Evolutionary conservation across 805 yeast genomes (phyloP), one percentile per base, ranked within the genome.

Genomic region (Myxozyma mucilagina): DNA sequence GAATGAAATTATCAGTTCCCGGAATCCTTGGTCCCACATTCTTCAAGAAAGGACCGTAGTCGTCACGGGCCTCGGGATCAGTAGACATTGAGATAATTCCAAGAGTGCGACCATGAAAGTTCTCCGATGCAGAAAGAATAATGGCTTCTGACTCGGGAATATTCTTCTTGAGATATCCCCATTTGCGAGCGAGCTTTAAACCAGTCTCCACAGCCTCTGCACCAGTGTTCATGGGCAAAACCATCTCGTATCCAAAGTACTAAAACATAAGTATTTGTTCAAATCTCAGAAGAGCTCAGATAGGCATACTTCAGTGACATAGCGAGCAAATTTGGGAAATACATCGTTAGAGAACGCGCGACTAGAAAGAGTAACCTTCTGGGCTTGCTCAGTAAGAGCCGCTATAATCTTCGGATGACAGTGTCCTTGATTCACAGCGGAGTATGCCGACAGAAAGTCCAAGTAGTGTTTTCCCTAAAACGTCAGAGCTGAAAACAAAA

Each of bases 141-240:
- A 92, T 86, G 55, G 97, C 97, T 75, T 93, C 89, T 70, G 83
- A 84, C 34, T 84, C 82, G 36, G 91, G 86, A 68, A 93, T 93
- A 2, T 87, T 87, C 79, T 93, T 93, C 74, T 84, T 85, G 70
- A 81, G 82, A 79, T 92, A 93, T 59, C 97, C 98, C 98, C 98
- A 93, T 79, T 93, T 87, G 82, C 98, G 87, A 54, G 97, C 97
- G 62, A 93, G 79, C 76, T 93, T 93, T 73, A 93, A 80, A 34
- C 89, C 97, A 44, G 97, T 90, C 79, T 93, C 98, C 45, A 93
- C 98, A 9, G 98, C 98, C 78, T 93, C 98, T 43, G 97, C 97
- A 73, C 98, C 98, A 13, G 98, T 93, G 80, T 93, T 93, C 97
- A 92, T 93, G 67, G 98, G 98, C 73, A 93, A 79, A 10, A 93